phyloP scores from a whole-genome alignment of 352 stramenopile genomes.

The Achlya hypogyna region DNA sequence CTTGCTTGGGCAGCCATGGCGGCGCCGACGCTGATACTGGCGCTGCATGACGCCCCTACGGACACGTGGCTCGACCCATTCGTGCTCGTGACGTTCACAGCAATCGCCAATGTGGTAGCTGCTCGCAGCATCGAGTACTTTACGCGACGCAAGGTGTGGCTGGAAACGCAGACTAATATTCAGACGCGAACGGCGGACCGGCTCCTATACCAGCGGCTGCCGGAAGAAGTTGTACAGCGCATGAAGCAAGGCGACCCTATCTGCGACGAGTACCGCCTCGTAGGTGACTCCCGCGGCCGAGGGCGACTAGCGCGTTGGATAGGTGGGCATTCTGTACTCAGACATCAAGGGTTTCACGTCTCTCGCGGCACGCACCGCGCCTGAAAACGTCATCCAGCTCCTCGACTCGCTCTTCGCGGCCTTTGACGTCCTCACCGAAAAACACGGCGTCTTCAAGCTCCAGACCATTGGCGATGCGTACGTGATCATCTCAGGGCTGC shows the following conservation, averaged over 20 bases:
- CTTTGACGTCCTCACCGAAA: slow-evolving; percentile 87
- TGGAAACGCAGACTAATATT: slow-evolving; percentile 70
- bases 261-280: slow-evolving; percentile 54
- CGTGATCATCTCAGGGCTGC: slow-evolving; percentile 79
- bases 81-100: slow-evolving; percentile 63
- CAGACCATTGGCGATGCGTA: slow-evolving; percentile 91
- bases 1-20: not conserved
- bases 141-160: slow-evolving; percentile 71
- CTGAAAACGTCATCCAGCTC: slow-evolving; percentile 84
- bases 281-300: not conserved
- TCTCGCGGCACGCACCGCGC: slow-evolving; percentile 73
- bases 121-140: slow-evolving; percentile 75
- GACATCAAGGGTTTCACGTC: slow-evolving; percentile 90
- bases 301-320: slow-evolving; percentile 19
- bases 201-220: slow-evolving; percentile 81
- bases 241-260: slow-evolving; percentile 77
- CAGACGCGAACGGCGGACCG: slow-evolving; percentile 76
- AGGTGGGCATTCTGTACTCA: slow-evolving; percentile 85
- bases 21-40: not conserved
- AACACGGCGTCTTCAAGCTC: slow-evolving; percentile 91
- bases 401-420: slow-evolving; percentile 83
- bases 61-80: slow-evolving; percentile 44
- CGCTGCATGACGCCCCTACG: not conserved
- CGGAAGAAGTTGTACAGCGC: slow-evolving; percentile 67
- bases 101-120: slow-evolving; percentile 65